A percentile compares a stretch with the other conserved stretches of the same genome.
Conservation (phyloP, 805 yeast species). For the Pachysolen tannophilus region DNA sequence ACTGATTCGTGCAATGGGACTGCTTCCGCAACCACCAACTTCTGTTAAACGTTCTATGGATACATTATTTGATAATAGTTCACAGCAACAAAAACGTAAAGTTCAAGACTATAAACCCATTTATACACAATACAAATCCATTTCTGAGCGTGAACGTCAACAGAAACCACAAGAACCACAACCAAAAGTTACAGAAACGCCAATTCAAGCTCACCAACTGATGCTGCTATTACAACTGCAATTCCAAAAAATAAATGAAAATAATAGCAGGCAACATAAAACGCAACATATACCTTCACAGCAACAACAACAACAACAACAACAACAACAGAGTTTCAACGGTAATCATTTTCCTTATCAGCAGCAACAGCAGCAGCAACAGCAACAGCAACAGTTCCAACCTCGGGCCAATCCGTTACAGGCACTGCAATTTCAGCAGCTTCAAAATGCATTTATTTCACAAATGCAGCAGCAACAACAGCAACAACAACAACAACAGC, state of each 20-base stretch:
- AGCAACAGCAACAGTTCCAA: conserved; percentile 11
- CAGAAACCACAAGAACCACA: neutral
- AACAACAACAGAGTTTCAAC: conserved; percentile 7
- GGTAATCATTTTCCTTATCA: conserved; percentile 5
- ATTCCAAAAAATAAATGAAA: too few relatives aligned
- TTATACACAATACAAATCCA: conserved; percentile 3
- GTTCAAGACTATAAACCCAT: conserved; percentile 3
- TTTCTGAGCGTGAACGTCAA: conserved; percentile 1
- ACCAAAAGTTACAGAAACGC: neutral
- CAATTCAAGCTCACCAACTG: conserved; percentile 8
- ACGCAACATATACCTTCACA: conserved; percentile 5
- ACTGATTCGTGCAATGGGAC: conserved; percentile 1
- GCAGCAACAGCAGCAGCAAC: conserved; percentile 12
- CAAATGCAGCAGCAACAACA: conserved; percentile 17
- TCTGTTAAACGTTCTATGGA: conserved; percentile 4
- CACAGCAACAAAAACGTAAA: conserved; percentile 1
- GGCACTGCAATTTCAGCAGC: conserved; percentile 3
- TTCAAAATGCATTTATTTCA: conserved; percentile 8
- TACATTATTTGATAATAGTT: neutral
- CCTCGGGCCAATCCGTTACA: conserved; percentile 7
- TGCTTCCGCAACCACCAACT: neutral
- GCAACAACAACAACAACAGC: conserved; percentile 2
- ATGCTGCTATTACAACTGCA: conserved; percentile 15
- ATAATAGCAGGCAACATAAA: too few relatives aligned
- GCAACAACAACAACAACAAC: conserved; percentile 8